Evolutionary conservation across 768 basidiomycete genomes (phyloP).

Genomic region (Sarcodon aspratus): DNA sequence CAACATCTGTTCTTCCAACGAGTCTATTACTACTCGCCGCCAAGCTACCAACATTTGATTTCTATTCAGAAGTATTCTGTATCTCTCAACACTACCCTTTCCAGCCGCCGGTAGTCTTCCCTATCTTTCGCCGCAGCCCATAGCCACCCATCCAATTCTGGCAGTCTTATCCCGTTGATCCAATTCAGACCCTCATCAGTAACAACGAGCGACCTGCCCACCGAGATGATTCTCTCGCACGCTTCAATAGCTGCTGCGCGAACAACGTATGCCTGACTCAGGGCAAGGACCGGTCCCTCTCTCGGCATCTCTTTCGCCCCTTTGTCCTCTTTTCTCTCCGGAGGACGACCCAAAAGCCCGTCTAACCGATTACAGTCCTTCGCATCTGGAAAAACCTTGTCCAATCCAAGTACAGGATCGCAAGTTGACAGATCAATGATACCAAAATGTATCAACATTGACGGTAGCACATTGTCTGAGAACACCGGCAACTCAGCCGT

Average conservation of each 20-base stretch:
- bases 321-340: slow-evolving; percentile 8
- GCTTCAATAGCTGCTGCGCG: slow-evolving; percentile 76
- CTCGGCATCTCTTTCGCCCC: slow-evolving; percentile 15
- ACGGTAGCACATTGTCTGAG: slow-evolving; percentile 75
- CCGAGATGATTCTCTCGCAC: slow-evolving; percentile 55
- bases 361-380: slow-evolving; percentile 25
- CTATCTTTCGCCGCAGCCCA: slow-evolving; percentile 77
- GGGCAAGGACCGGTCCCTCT: slow-evolving; percentile 44
- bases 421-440: slow-evolving; percentile 53
- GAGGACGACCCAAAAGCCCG: slow-evolving; percentile 25
- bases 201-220: slow-evolving; percentile 29
- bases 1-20: too few species aligned
- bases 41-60: neutral
- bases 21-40: too few species aligned
- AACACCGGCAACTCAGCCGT: slow-evolving; percentile 55
- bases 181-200: slow-evolving; percentile 24
- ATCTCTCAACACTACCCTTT: slow-evolving; percentile 52
- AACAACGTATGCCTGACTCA: slow-evolving; percentile 56
- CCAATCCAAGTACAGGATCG: slow-evolving; percentile 27
- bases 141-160: slow-evolving; percentile 67
- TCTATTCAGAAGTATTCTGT: slow-evolving; percentile 58
- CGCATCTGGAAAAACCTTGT: slow-evolving; percentile 37
- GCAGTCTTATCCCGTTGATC: slow-evolving; percentile 45
- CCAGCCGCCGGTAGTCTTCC: slow-evolving; percentile 52
- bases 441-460: slow-evolving; percentile 68